phyloP scores from a whole-genome alignment of 805 yeast genomes.

The Metschnikowia dekortorum region DNA sequence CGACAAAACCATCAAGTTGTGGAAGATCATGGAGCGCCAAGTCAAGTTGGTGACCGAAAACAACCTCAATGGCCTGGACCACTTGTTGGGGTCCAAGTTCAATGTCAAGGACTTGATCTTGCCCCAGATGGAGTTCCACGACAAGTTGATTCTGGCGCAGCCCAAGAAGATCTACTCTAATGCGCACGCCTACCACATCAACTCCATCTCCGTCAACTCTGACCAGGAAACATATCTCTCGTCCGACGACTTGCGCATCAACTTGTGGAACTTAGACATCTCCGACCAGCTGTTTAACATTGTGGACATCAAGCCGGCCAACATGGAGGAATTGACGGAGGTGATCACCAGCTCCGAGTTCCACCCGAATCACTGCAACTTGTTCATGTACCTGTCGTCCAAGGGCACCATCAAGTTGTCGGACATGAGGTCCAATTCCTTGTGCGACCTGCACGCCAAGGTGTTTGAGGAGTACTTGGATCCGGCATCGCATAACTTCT shows the following conservation, averaged over 20 bases:
- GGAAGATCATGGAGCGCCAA: conserved; percentile 93
- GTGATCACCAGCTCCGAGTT: conserved; percentile 96
- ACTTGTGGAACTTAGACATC: conserved; percentile 90
- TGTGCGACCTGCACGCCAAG: conserved; percentile 86
- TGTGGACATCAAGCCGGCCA: conserved; percentile 95
- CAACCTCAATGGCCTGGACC: conserved; percentile 45
- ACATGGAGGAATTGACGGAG: conserved; percentile 98
- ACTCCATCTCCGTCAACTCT: conserved; percentile 88
- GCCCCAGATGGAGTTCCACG: conserved; percentile 90
- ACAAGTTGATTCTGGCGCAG: conserved; percentile 89
- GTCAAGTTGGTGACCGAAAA: conserved; percentile 90
- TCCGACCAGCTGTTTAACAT: conserved; percentile 95
- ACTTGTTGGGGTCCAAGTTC: conserved; percentile 22
- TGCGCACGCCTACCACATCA: conserved; percentile 97
- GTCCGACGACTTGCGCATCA: conserved; percentile 91
- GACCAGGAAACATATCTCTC: conserved; percentile 94
- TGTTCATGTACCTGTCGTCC: conserved; percentile 91
- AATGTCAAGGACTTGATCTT: conserved; percentile 52
- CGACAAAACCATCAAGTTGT: conserved; percentile 96
- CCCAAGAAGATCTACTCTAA: conserved; percentile 89
- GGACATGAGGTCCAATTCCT: conserved; percentile 93
- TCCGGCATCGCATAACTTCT: conserved; percentile 89
- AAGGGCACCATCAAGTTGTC: conserved; percentile 94
- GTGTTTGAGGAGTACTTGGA: conserved; percentile 91
- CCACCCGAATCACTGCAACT: conserved; percentile 88